phyloP scores from a whole-genome alignment of 257 asterid genomes.

The Solanum sparsipilum region DNA sequence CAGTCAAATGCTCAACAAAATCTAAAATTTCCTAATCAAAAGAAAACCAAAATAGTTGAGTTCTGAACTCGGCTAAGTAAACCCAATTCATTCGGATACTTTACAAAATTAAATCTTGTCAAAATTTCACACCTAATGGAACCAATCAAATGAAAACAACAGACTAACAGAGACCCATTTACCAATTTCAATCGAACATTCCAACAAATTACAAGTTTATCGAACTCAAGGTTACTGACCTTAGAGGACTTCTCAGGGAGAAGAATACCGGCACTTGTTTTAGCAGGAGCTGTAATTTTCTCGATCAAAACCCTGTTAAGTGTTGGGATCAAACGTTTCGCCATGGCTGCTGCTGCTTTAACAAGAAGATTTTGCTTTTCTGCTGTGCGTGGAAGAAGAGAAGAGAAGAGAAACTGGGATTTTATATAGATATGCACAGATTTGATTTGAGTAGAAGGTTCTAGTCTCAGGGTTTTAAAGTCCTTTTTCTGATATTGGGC shows the following conservation, averaged over 20 bases:
- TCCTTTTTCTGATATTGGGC: neutral
- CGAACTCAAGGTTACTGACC: conserved; percentile 20
- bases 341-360: conserved; percentile 34
- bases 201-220: neutral
- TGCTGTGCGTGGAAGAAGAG: neutral
- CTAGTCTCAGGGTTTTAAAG: conserved; percentile 12
- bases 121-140: neutral
- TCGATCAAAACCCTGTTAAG: conserved; percentile 81
- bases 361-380: neutral
- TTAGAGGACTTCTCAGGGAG: conserved; percentile 77
- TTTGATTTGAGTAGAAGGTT: conserved; percentile 27
- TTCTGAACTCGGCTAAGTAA: neutral
- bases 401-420: neutral
- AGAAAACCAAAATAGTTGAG: neutral
- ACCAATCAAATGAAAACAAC: neutral
- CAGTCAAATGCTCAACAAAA: neutral
- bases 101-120: neutral
- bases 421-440: neutral
- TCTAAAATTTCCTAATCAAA: neutral
- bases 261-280: conserved; percentile 78
- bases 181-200: neutral
- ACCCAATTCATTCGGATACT: neutral
- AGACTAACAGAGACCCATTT: neutral
- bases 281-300: conserved; percentile 67
- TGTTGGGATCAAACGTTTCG: conserved; percentile 72